Evolutionary conservation across 495 filamentous ascomycete genomes (phyloP).

Genomic region (Neurospora intermedia): DNA sequence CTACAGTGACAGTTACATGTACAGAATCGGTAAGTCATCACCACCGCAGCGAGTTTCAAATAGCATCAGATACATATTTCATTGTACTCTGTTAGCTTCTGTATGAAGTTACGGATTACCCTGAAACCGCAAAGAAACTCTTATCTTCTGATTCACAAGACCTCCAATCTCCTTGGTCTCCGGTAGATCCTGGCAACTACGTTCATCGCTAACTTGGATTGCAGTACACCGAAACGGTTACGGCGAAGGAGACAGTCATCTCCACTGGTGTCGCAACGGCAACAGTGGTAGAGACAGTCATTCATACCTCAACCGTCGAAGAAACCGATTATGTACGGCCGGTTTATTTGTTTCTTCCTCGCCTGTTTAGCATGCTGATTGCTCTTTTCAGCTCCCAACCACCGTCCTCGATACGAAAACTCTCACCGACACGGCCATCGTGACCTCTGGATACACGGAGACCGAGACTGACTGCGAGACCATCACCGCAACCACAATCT

Average conservation of each 20-base stretch:
- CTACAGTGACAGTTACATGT: slow-evolving; percentile 2
- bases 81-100: not conserved
- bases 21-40: slow-evolving; percentile 1
- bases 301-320: not conserved
- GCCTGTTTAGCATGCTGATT: not conserved
- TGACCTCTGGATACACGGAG: slow-evolving; percentile 1
- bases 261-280: slow-evolving; percentile 3
- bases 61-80: not conserved
- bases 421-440: slow-evolving; percentile 6
- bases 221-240: not conserved
- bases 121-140: not conserved
- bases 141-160: too few species aligned
- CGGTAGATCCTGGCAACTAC: not conserved
- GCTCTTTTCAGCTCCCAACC: not conserved
- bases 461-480: slow-evolving; percentile 16
- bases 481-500: slow-evolving; percentile 7
- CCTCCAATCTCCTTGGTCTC: not conserved
- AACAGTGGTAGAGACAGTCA: not conserved
- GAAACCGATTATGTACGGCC: slow-evolving; percentile 2
- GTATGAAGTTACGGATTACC: not conserved
- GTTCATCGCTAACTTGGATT: not conserved
- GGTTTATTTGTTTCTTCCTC: not conserved
- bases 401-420: slow-evolving; percentile 1
- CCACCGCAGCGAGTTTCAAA: not conserved
- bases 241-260: not conserved